Percentiles rank a stretch among this genome's conserved stretches.
Conservation (phyloP, 495 filamentous ascomycete species). For the Platismatia glauca region DNA sequence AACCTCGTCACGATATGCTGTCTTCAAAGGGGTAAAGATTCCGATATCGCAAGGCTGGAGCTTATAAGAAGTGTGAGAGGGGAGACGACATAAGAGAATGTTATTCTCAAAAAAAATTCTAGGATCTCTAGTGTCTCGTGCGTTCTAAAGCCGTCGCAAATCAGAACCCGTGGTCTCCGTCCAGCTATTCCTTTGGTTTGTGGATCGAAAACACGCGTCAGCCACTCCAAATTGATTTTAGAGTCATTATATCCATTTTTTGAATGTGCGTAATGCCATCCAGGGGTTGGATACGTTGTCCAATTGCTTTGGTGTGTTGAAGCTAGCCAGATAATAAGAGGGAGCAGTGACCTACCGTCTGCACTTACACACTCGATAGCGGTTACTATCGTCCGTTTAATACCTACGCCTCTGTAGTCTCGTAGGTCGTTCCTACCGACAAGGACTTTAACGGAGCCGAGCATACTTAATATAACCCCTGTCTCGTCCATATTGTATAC, state of each 20-base stretch:
- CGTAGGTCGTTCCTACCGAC: slow-evolving; percentile 28
- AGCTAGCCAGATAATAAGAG: slow-evolving; percentile 28
- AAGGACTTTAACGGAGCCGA: too few species aligned
- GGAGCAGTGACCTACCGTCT: slow-evolving; percentile 21
- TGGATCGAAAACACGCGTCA: slow-evolving; percentile 22
- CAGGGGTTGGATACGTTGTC: slow-evolving; percentile 22
- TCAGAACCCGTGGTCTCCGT: slow-evolving; percentile 19
- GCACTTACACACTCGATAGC: slow-evolving; percentile 31
- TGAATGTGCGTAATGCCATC: slow-evolving; percentile 21
- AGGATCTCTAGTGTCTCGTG: slow-evolving; percentile 25
- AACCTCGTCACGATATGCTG: slow-evolving; percentile 21
- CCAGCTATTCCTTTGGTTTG: slow-evolving; percentile 22
- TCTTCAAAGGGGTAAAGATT: slow-evolving; percentile 15
- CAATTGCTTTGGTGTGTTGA: slow-evolving; percentile 21
- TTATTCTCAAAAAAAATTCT: slow-evolving; percentile 24
- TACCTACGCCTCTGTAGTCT: slow-evolving; percentile 25
- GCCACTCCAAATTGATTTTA: slow-evolving; percentile 24
- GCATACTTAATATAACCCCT: slow-evolving; percentile 28
- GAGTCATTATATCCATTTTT: slow-evolving; percentile 23
- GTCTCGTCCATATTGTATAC: too few species aligned
- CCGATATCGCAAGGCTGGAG: too few species aligned
- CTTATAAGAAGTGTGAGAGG: too few species aligned
- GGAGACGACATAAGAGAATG: slow-evolving; percentile 11
- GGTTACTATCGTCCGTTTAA: slow-evolving; percentile 27
- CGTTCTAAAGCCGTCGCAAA: slow-evolving; percentile 24